Percentiles rank a stretch among this genome's conserved stretches.
Conservation (phyloP, 2,329 filamentous ascomycete genomes). For the Calonectria pteridis region DNA sequence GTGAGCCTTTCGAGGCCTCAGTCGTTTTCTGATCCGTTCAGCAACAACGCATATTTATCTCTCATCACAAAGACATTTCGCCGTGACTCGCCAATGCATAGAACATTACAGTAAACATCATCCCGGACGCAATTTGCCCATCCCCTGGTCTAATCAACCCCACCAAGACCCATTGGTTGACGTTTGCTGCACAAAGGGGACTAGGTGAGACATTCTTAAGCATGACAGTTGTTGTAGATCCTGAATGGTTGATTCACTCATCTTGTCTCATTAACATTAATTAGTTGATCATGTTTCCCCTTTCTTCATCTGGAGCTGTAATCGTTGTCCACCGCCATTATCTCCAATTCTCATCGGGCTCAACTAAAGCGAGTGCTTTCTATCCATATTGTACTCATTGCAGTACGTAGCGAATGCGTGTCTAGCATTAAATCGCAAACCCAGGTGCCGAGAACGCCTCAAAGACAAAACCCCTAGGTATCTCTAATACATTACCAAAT, state of each 20-base stretch:
- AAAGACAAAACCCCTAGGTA: constrained; percentile 39
- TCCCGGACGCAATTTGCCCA: not conserved
- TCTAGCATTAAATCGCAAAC: constrained; percentile 39
- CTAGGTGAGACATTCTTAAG: not conserved
- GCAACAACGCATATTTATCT: not conserved
- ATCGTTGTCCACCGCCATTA: constrained; percentile 13
- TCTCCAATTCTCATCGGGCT: constrained; percentile 12
- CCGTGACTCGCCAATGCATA: not conserved
- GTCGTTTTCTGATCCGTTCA: not conserved
- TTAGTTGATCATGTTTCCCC: constrained; percentile 35
- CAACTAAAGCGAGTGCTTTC: constrained; percentile 32
- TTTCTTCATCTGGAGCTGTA: constrained; percentile 24
- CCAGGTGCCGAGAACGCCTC: constrained; percentile 43
- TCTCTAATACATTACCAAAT: constrained; percentile 44
- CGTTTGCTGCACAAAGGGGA: not conserved
- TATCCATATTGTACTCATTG: constrained; percentile 33
- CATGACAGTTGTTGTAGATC: not conserved
- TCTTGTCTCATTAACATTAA: constrained; percentile 44
- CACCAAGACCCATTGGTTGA: not conserved
- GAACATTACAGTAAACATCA: not conserved
- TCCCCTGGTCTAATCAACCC: not conserved
- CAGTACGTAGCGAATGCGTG: constrained; percentile 39
- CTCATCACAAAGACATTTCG: not conserved
- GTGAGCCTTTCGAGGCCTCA: not conserved
- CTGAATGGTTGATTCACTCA: constrained; percentile 23